These are phyloP conservation scores for Ganoderma meredithae DNA, from an alignment of 1,284 basidiomycete species.

Conservation along the genomic window DNA sequence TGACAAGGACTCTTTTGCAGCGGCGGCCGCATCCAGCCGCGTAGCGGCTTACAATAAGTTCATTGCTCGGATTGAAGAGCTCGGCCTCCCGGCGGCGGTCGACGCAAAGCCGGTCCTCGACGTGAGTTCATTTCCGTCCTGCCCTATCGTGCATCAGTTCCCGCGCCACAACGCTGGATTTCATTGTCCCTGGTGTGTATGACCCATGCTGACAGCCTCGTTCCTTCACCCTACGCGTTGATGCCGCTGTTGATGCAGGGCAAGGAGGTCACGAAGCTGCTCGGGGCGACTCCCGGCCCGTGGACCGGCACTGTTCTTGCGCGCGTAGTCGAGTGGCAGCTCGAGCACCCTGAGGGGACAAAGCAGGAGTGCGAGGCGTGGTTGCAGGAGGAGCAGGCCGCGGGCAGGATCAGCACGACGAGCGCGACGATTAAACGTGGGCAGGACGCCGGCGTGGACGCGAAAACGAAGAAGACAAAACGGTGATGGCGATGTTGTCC, in stretches of 20 bases:
- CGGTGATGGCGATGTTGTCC: constrained; percentile 15
- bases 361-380: constrained; percentile 75
- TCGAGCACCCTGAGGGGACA: constrained; percentile 73
- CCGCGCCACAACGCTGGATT: neutral
- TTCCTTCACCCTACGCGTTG: neutral
- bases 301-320: constrained; percentile 74
- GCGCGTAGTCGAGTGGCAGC: constrained; percentile 82
- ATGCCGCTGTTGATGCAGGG: constrained; percentile 60
- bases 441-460: constrained; percentile 40
- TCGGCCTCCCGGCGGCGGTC: constrained; percentile 66
- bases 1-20: constrained; percentile 18
- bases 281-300: constrained; percentile 67
- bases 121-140: constrained; percentile 53
- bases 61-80: constrained; percentile 62
- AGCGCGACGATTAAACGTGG: constrained; percentile 30
- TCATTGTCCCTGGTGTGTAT: neutral
- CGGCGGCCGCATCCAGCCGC: constrained; percentile 49
- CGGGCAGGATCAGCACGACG: constrained; percentile 49
- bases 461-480: constrained; percentile 53
- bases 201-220: constrained; percentile 7
- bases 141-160: neutral
- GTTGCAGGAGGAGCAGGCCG: constrained; percentile 62
- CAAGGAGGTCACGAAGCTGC: constrained; percentile 62
- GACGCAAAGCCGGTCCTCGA: constrained; percentile 79
- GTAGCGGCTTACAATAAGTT: constrained; percentile 76